phyloP scores from a whole-genome alignment of 108 stramenopile species.

The Nitzschia sp. region DNA sequence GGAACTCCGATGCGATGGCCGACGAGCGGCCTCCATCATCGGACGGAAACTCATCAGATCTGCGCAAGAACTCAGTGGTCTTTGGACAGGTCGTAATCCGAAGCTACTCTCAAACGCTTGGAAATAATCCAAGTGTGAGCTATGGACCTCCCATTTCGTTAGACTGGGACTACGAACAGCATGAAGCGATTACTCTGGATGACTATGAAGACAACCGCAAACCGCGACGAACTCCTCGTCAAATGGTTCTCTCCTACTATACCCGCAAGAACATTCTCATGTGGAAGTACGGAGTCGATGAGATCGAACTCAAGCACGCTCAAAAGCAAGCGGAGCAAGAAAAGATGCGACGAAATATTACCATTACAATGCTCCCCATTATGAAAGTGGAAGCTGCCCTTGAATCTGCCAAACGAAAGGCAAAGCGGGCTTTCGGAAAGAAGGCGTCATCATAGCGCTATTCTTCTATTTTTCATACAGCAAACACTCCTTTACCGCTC shows the following conservation, averaged over 20 bases:
- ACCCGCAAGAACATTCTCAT: conserved; percentile 41
- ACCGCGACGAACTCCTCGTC: conserved; percentile 33
- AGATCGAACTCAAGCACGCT: conserved; percentile 38
- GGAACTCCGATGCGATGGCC: neutral
- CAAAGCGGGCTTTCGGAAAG: conserved; percentile 34
- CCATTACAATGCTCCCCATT: conserved; percentile 27
- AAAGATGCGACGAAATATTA: conserved; percentile 40
- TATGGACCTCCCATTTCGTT: conserved; percentile 65
- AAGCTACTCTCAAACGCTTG: conserved; percentile 56
- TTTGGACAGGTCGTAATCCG: conserved; percentile 46
- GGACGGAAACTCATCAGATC: neutral
- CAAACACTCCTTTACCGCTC: no score
- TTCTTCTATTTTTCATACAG: no score
- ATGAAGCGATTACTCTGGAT: conserved; percentile 35
- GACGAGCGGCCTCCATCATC: neutral
- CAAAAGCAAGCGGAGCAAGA: conserved; percentile 32
- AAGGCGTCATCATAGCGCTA: no score
- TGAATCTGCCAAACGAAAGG: conserved; percentile 47
- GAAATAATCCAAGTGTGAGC: conserved; percentile 57
- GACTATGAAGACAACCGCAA: conserved; percentile 49
- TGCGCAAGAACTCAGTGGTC: neutral
- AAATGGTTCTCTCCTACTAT: conserved; percentile 55
- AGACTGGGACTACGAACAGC: conserved; percentile 66
- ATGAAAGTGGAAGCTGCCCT: conserved; percentile 42
- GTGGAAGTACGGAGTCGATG: conserved; percentile 38